Base-by-base conservation (phyloP, 2,329 filamentous ascomycete species). In the Trichophyton schoenleinii region DNA sequence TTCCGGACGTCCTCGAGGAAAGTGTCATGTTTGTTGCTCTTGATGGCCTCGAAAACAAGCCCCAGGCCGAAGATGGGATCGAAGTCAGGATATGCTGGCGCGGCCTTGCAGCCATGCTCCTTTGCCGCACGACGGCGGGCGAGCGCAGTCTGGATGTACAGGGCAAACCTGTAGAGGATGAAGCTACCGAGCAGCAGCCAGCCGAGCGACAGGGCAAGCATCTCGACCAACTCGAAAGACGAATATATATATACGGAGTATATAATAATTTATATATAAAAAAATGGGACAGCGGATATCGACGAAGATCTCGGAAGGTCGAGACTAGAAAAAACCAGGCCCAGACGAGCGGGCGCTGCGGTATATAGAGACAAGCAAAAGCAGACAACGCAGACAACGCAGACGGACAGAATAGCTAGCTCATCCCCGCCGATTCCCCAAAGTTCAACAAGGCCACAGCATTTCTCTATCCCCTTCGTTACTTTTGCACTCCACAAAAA, bases 41-140 rank as follows among this genome's bases (percentile, higher is more conserved):
- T 49, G n/a, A 36, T 42, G 13, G 60, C 15, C 25, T 49, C 61
- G 22, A 61, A 20, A 62, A 83, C 73, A 44, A 78, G 68, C 67
- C 83, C 80, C 28, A 79, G 66, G 1, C 82, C 83, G 2, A 84
- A 70, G 60, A 85, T 66, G 0, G 77, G 79, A 65, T 85, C 83
- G 60, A 75, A 76, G 70, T 83, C 78, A 2, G 79, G 79, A 63
- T 76, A 79, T 2, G 69, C 67, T 15, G 72, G 67, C n/a, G 75
- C 73, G 7, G 75, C 74, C 57, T 79, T 70, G 68, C 81, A 82
- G 57, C 79, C 78, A 66, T 80, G 72, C 42, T 68, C 61, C 42
- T 62, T 61, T 25, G 53, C 58, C 9, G 64, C 52, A 20, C 42
- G 63, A 34, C 64, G 61, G 3, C 60, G 60, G 22, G 59, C 52